Evolutionary conservation across 2,329 filamentous ascomycete species (phyloP), one percentile per base, ranked within the genome.

Genomic region (Phyllosticta capitalensis): DNA sequence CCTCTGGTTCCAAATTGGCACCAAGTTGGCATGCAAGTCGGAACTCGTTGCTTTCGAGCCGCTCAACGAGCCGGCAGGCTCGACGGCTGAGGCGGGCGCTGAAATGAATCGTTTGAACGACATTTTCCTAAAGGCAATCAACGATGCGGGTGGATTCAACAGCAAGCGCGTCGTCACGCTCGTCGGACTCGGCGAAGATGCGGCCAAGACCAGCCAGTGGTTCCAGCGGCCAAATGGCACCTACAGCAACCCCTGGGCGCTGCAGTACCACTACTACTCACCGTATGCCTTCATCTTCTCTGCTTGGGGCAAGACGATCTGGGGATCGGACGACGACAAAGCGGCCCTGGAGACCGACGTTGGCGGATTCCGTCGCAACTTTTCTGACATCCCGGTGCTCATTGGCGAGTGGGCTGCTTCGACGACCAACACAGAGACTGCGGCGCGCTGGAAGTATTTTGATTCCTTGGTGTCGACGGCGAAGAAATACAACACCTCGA

Each of bases 261-360:
- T 85, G 28, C 82, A 85, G 66, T 84, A 82, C 66, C 83, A 85
- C 65, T 84, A 84, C 68, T 85, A 85, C 69, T 78, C 75, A 9
- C 81, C 80, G 10, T 83, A 71, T 51, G 69, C 71, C 59, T 75
- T 71, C 64, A 71, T 75, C 62, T 77, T 73, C 63, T 62, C 62
- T 19, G 70, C 69, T 12, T 85, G 81, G 82, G 83, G 83, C 22
- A 82, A 82, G 66, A 84, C 82, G 0, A 80, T 79, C 55, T 83
- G 81, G 81, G 81, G 83, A 22, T 80, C 78, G 1, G 78, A 78
- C 20, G 72, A 73, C 0, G 82, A 85, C 65, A 81, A 82, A 65
- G 70, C 75, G 2, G 54, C 74, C 2, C 67, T 84, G 6, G 72
- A 76, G 48, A 68, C 73, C 5, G 82, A 84, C 58, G 74, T 85